Conservation (phyloP, 768 basidiomycete species). For the Megacollybia marginata region DNA sequence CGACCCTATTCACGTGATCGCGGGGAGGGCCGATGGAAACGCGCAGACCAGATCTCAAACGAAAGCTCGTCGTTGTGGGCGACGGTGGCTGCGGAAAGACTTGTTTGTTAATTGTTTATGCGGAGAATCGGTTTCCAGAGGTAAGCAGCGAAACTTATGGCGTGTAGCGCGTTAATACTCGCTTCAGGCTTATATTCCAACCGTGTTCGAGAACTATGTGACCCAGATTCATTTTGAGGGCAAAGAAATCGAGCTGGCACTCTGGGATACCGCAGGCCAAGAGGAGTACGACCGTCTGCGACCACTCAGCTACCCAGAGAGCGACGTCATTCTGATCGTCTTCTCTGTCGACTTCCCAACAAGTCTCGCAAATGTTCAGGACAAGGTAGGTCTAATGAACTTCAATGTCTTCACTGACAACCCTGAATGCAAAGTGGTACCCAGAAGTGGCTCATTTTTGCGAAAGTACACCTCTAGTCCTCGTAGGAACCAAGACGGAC, state of each 20-base stretch:
- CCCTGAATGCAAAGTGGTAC: conserved; percentile 67
- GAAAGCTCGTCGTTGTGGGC: conserved; percentile 98
- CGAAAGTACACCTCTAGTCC: conserved; percentile 87
- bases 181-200: conserved; percentile 92
- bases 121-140: conserved; percentile 95
- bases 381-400: conserved; percentile 65
- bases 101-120: conserved; percentile 92
- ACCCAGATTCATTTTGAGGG: conserved; percentile 98
- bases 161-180: no score
- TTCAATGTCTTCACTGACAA: neutral
- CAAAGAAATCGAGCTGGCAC: conserved; percentile 95
- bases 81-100: conserved; percentile 98
- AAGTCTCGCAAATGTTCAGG: conserved; percentile 98
- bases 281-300: conserved; percentile 99
- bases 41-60: neutral
- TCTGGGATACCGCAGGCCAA: conserved; percentile 99
- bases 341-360: conserved; percentile 98
- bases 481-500: conserved; percentile 99
- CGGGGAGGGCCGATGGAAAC: no score
- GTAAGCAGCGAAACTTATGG: conserved; percentile 32
- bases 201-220: conserved; percentile 99
- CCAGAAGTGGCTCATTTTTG: conserved; percentile 99
- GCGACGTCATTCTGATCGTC: conserved; percentile 99
- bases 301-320: conserved; percentile 96
- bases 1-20: no score